These are phyloP conservation scores for Caloboletus inedulis DNA, from an alignment of 1,284 basidiomycete genomes.

Conservation along the genomic window DNA sequence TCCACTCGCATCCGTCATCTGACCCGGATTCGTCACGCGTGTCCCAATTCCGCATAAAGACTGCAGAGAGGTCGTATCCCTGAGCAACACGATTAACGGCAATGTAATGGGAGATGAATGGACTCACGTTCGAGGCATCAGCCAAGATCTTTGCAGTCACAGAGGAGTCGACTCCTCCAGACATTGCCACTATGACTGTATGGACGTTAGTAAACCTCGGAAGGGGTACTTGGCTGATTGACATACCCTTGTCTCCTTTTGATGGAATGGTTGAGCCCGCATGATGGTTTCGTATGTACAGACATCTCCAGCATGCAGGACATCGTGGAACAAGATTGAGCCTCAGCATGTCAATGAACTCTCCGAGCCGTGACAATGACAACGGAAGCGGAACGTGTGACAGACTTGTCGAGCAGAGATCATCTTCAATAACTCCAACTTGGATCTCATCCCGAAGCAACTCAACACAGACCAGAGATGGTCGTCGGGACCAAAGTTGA, in stretches of 20 bases:
- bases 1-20: constrained; percentile 88
- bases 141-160: constrained; percentile 76
- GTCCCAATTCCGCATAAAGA: constrained; percentile 98
- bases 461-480: constrained; percentile 26
- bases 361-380: neutral
- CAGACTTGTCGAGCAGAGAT: neutral
- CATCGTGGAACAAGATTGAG: constrained; percentile 16
- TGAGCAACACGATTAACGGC: constrained; percentile 26
- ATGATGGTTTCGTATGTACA: constrained; percentile 15
- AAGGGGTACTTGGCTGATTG: neutral
- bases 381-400: constrained; percentile 1
- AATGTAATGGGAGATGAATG: neutral
- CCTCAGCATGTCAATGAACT: constrained; percentile 18
- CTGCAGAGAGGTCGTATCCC: constrained; percentile 80
- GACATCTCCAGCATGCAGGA: constrained; percentile 3
- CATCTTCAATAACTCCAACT: neutral
- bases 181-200: constrained; percentile 88
- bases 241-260: constrained; percentile 31
- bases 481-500: constrained; percentile 43
- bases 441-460: neutral
- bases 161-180: constrained; percentile 94
- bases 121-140: constrained; percentile 47
- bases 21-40: constrained; percentile 67
- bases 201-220: neutral
- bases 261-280: constrained; percentile 14